These are phyloP conservation scores for Tylopilus intermedius DNA, from an alignment of 768 basidiomycete genomes.

Conservation along the genomic window DNA sequence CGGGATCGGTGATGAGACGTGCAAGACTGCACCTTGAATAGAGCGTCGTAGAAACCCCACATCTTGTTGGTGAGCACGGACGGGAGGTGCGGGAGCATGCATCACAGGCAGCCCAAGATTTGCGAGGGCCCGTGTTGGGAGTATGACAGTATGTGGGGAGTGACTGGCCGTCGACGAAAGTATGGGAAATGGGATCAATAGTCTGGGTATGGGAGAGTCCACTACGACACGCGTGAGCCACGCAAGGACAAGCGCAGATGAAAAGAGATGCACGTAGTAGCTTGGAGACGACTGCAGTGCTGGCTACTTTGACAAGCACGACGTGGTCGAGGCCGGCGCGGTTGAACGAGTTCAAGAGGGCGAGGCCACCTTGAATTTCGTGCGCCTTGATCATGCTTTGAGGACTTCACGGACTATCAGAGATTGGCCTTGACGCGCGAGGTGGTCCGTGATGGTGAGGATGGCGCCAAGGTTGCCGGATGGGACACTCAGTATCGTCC, in stretches of 20 bases:
- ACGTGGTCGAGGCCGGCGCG: conserved; percentile 92
- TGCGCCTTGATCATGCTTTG: conserved; percentile 97
- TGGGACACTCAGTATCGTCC: conserved; percentile 34
- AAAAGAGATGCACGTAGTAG: conserved; percentile 47
- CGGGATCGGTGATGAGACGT: no score
- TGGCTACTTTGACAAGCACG: conserved; percentile 94
- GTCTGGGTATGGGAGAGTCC: conserved; percentile 83
- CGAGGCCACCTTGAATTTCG: conserved; percentile 89
- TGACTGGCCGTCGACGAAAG: conserved; percentile 91
- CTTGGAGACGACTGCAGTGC: conserved; percentile 90
- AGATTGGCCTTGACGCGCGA: conserved; percentile 73
- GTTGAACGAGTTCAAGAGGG: conserved; percentile 91
- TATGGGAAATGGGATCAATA: conserved; percentile 87
- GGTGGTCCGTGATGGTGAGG: conserved; percentile 85
- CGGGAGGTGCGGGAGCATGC: conserved; percentile 91
- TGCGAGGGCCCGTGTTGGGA: conserved; percentile 89
- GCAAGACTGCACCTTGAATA: conserved; percentile 66
- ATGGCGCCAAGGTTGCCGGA: conserved; percentile 93
- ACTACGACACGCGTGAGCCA: conserved; percentile 13
- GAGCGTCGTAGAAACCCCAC: conserved; percentile 95
- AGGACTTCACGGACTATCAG: conserved; percentile 80
- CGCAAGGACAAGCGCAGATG: background rate
- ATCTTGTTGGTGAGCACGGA: conserved; percentile 88
- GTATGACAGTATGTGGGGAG: conserved; percentile 95
- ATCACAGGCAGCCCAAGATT: conserved; percentile 97